phyloP scores from a whole-genome alignment of 371 early-diverging fungal species.

The Parasitella parasitica region DNA sequence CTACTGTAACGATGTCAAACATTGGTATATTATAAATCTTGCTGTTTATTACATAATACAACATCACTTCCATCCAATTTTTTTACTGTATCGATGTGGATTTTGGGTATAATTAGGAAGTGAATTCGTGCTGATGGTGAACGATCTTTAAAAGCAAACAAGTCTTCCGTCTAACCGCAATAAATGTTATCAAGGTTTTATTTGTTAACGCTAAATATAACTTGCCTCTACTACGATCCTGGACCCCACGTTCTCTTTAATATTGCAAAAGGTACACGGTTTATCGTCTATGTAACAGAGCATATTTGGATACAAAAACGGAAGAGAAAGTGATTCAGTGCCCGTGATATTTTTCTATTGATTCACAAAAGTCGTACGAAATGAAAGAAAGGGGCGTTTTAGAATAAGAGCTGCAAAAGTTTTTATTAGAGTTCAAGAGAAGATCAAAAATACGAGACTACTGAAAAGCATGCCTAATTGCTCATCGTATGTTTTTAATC shows the following conservation, averaged over 20 bases:
- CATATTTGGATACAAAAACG: neutral
- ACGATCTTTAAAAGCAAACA: constrained; percentile 63
- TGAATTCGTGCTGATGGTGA: constrained; percentile 55
- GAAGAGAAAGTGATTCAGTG: neutral
- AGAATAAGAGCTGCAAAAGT: no score
- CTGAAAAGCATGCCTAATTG: no score
- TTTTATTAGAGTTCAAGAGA: no score
- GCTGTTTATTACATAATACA: constrained; percentile 47
- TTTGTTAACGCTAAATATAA: no score
- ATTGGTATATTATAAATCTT: neutral
- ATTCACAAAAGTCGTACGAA: neutral
- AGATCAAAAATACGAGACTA: no score
- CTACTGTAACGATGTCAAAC: constrained; percentile 18
- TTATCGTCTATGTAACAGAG: constrained; percentile 2
- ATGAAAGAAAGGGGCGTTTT: no score
- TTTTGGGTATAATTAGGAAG: constrained; percentile 54
- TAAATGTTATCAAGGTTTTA: neutral
- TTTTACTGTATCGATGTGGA: constrained; percentile 48
- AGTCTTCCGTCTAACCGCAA: constrained; percentile 48
- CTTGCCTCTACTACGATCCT: constrained; percentile 14
- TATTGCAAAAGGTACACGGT: constrained; percentile 19
- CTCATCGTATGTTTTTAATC: no score
- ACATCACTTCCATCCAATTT: constrained; percentile 36
- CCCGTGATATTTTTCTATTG: neutral
- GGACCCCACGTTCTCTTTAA: constrained; percentile 1